A percentile compares a stretch with the other conserved stretches of the same genome.
Conservation (phyloP, 352 stramenopile genomes). For the Peronospora belbahrii region DNA sequence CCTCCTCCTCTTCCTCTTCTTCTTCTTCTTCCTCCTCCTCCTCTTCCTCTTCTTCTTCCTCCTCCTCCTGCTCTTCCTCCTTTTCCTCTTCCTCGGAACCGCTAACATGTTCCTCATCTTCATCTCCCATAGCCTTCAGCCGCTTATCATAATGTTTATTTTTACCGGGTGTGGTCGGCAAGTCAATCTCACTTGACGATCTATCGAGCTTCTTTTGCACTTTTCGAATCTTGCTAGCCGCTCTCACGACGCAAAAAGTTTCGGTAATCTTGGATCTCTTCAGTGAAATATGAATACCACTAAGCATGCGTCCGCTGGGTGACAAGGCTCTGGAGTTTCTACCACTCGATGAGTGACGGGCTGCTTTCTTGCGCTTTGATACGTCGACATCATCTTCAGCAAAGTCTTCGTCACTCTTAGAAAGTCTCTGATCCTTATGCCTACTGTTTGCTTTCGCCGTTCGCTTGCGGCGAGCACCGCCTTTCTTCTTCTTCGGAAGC, state of each 20-base stretch:
- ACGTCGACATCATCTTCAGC: slow-evolving; percentile 30
- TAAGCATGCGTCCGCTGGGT: slow-evolving; percentile 9
- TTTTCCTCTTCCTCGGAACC: slow-evolving; percentile 31
- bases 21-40: slow-evolving; percentile 17
- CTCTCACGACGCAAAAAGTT: slow-evolving; percentile 33
- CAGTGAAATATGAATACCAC: slow-evolving; percentile 41
- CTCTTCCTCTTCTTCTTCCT: slow-evolving; percentile 20
- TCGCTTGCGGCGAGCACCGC: slow-evolving; percentile 26
- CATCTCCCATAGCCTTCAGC: slow-evolving; percentile 11
- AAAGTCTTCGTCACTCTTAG: slow-evolving; percentile 47
- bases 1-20: slow-evolving; percentile 43
- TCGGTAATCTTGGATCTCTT: slow-evolving; percentile 16
- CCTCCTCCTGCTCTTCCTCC: slow-evolving; percentile 29
- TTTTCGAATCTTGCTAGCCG: slow-evolving; percentile 31
- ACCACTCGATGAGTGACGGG: slow-evolving; percentile 23
- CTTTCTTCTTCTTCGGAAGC: slow-evolving; percentile 33
- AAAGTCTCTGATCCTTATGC: slow-evolving; percentile 29
- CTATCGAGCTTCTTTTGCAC: slow-evolving; percentile 40
- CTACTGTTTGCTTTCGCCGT: slow-evolving; percentile 30
- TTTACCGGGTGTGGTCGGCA: slow-evolving; percentile 9
- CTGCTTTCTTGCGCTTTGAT: slow-evolving; percentile 33
- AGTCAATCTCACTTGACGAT: slow-evolving; percentile 2
- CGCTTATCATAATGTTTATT: slow-evolving; percentile 5
- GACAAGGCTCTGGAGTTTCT: slow-evolving; percentile 21
- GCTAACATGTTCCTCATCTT: slow-evolving; percentile 38